Evolutionary conservation across 805 yeast genomes (phyloP).

Genomic region (Wickerhamomyces strasburgensis): DNA sequence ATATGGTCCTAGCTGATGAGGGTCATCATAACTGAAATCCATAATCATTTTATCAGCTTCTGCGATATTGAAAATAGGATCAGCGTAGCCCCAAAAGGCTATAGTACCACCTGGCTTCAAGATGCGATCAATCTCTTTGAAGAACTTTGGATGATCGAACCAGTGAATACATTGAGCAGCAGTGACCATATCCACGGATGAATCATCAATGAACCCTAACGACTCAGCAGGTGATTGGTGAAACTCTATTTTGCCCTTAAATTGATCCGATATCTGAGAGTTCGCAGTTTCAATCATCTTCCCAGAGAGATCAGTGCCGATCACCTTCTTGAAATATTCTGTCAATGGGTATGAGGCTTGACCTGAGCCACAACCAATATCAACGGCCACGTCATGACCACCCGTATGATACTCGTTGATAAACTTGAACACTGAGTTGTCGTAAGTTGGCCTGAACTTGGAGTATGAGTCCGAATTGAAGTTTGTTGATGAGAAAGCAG

Average conservation of each 20-base stretch:
- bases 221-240: constrained; percentile 24
- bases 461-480: constrained; percentile 53
- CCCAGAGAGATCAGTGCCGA: constrained; percentile 60
- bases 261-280: constrained; percentile 17
- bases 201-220: constrained; percentile 27
- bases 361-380: constrained; percentile 81
- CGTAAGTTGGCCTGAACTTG: constrained; percentile 64
- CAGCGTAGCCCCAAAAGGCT: constrained; percentile 77
- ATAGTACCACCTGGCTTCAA: constrained; percentile 62
- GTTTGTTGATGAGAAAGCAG: constrained; percentile 51
- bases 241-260: constrained; percentile 14
- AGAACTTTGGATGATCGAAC: constrained; percentile 57
- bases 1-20: constrained; percentile 51
- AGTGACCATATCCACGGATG: constrained; percentile 56
- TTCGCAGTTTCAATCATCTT: constrained; percentile 50
- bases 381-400: constrained; percentile 42
- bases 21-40: constrained; percentile 47
- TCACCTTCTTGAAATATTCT: constrained; percentile 38
- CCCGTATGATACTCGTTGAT: constrained; percentile 40
- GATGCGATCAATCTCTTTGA: constrained; percentile 41
- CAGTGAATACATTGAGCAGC: constrained; percentile 91
- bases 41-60: constrained; percentile 49
- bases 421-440: constrained; percentile 40
- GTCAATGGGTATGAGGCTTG: constrained; percentile 56
- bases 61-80: constrained; percentile 55